These are phyloP conservation scores for Sphagnum contortum DNA, from an alignment of 225 moss, liverwort and hornwort species.

Conservation along the genomic window DNA sequence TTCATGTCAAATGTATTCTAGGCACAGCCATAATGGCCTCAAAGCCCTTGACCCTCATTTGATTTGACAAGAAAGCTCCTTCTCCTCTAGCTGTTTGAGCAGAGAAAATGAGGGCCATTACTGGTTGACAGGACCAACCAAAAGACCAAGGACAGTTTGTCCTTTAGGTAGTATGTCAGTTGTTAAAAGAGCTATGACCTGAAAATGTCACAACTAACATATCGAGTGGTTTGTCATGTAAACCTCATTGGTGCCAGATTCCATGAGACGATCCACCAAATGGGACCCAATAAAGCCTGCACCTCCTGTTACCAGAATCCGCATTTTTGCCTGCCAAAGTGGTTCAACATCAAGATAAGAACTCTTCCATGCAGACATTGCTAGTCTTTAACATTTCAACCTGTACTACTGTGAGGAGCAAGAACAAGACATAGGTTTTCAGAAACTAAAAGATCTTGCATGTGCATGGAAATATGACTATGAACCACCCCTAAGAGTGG, in stretches of 20 bases:
- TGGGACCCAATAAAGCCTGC: slow-evolving; percentile 98
- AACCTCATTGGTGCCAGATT: slow-evolving; percentile 84
- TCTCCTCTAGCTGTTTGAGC: no score
- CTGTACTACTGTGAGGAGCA: no score
- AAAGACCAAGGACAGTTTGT: no score
- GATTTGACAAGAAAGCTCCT: no score
- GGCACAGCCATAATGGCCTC: no score
- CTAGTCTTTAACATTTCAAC: not conserved
- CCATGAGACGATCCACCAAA: slow-evolving; percentile 90
- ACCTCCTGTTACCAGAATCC: slow-evolving; percentile 84
- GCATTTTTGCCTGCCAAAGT: slow-evolving; percentile 62
- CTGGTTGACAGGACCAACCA: no score
- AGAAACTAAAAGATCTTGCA: not conserved
- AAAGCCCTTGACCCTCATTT: no score
- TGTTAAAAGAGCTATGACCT: not conserved
- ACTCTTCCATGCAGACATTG: not conserved
- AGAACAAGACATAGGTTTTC: not conserved
- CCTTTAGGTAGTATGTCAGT: no score
- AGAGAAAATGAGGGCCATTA: no score
- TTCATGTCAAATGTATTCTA: no score
- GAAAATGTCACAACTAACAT: not conserved
- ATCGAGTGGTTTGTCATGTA: no score
- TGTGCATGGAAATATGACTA: not conserved
- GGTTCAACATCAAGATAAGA: not conserved
- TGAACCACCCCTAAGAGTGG: not conserved